phyloP scores from a whole-genome alignment of 257 asterid species.

The Forsythia viridissima region DNA sequence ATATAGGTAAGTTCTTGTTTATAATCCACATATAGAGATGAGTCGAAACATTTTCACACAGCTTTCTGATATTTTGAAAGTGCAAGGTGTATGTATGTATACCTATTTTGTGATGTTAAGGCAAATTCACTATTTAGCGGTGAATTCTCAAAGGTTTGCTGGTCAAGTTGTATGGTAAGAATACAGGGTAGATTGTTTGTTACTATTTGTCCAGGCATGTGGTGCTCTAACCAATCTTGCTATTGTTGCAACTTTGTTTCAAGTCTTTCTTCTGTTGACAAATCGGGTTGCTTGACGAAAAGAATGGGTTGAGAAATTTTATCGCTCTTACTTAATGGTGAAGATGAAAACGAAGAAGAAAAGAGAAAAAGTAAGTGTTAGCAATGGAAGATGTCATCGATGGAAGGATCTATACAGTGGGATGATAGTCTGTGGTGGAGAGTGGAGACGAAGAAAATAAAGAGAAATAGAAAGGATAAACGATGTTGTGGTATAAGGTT shows the following conservation, averaged over 20 bases:
- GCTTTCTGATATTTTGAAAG: slow-evolving; percentile 6
- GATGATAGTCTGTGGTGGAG: background rate
- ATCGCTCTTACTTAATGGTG: background rate
- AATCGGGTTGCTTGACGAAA: background rate
- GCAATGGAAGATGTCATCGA: background rate
- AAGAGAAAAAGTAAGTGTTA: too few relatives aligned
- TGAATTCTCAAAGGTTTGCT: background rate
- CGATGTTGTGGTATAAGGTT: too few relatives aligned
- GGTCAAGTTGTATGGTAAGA: background rate
- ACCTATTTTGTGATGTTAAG: background rate
- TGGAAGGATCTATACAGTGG: too few relatives aligned
- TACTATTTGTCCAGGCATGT: too few relatives aligned
- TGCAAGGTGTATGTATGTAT: background rate
- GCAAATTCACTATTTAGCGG: background rate
- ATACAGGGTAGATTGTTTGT: background rate
- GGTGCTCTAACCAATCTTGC: too few relatives aligned
- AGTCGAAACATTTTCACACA: background rate
- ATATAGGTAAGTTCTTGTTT: slow-evolving; percentile 17
- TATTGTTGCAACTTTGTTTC: too few relatives aligned
- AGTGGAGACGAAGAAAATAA: background rate
- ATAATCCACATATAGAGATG: slow-evolving; percentile 17
- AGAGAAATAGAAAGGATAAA: background rate
- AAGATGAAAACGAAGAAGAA: background rate
- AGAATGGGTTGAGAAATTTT: background rate
- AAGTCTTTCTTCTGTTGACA: background rate